These are phyloP conservation scores for Heliocybe sulcata DNA, from an alignment of 1,284 basidiomycete genomes.

Conservation along the genomic window DNA sequence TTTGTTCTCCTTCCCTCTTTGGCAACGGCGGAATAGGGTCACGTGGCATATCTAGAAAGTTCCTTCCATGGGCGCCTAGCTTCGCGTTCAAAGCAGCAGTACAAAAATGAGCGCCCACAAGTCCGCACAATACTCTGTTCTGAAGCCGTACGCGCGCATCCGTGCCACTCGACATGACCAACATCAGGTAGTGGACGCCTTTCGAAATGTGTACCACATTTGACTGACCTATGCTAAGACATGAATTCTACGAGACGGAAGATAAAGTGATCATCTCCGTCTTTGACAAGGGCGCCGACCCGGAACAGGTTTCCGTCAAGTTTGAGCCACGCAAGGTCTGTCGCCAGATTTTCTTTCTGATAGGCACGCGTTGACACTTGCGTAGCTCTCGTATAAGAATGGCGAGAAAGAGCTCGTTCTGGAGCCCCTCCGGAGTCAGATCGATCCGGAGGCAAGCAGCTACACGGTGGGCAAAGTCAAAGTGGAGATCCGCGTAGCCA, in stretches of 20 bases:
- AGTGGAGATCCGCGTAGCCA: conserved; percentile 67
- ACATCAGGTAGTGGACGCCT: conserved; percentile 21
- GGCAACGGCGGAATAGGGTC: neutral
- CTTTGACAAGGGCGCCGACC: conserved; percentile 74
- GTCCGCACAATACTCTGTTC: neutral
- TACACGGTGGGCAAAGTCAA: conserved; percentile 79
- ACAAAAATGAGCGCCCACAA: neutral
- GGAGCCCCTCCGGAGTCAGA: conserved; percentile 76
- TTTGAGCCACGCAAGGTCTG: conserved; percentile 61
- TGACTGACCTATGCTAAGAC: conserved; percentile 24
- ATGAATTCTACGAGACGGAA: conserved; percentile 87
- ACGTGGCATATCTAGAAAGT: neutral
- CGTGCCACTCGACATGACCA: neutral
- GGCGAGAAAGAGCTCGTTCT: conserved; percentile 58
- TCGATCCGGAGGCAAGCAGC: conserved; percentile 56
- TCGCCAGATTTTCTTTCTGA: conserved; percentile 5
- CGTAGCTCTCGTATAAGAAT: conserved; percentile 52
- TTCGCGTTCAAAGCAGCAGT: neutral
- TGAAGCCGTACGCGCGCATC: neutral
- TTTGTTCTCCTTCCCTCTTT: neutral
- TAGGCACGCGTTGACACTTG: conserved; percentile 1
- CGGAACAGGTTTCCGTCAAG: conserved; percentile 50
- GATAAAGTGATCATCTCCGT: conserved; percentile 67
- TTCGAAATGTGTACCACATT: conserved; percentile 18
- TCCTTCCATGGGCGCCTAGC: neutral